Evolutionary conservation across 202 grass and related monocot species (phyloP).

Genomic region (Brachypodium distachyon): DNA sequence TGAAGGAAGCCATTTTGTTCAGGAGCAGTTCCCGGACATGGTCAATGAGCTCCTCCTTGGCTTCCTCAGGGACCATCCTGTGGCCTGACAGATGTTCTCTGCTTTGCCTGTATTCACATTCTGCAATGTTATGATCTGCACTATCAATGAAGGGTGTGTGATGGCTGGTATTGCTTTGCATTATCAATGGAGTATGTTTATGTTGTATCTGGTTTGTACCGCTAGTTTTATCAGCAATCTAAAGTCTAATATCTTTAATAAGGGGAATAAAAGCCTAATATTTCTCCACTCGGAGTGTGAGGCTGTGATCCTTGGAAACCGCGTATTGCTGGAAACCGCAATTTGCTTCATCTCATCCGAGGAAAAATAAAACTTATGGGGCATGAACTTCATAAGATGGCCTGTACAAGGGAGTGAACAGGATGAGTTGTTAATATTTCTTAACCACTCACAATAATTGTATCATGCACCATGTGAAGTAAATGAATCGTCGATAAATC

Average conservation of each 20-base stretch:
- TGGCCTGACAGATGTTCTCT: not conserved
- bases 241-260: too few relatives aligned
- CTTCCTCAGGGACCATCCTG: slow-evolving; percentile 46
- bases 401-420: too few relatives aligned
- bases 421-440: too few relatives aligned
- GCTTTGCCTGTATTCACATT: not conserved
- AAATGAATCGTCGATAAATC: too few relatives aligned
- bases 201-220: not conserved
- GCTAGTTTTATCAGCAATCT: not conserved
- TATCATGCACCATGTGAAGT: too few relatives aligned
- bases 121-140: not conserved
- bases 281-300: not conserved
- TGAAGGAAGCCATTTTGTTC: slow-evolving; percentile 59
- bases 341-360: too few relatives aligned
- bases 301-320: not conserved
- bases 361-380: too few relatives aligned
- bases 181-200: too few relatives aligned
- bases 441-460: too few relatives aligned
- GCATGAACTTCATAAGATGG: too few relatives aligned
- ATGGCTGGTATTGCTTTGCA: not conserved
- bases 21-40: slow-evolving; percentile 63
- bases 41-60: slow-evolving; percentile 54
- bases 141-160: not conserved
- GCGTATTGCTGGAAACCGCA: too few relatives aligned
- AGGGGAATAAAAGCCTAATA: too few relatives aligned